Evolutionary conservation across 2,329 filamentous ascomycete species (phyloP), one percentile per base, ranked within the genome.

Genomic region (Pyrenophora teres): DNA sequence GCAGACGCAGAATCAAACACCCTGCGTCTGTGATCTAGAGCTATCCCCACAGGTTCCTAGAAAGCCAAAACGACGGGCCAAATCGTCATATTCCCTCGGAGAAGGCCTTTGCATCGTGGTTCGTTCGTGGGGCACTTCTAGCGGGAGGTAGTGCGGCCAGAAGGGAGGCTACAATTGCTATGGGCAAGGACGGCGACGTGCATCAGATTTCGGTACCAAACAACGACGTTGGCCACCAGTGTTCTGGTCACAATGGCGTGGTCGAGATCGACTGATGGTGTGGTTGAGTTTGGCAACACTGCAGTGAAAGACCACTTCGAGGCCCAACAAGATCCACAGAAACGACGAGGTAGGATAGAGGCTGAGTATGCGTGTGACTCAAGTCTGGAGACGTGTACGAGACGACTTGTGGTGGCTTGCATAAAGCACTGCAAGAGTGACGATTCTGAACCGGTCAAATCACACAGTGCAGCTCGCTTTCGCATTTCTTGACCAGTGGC

Each of bases 151-250:
- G 33, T 43, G 41, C 23, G 46, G 51, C 21, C 27, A 30, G 4
- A 30, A 13, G 9, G 8, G 27, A 18, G 19, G 21, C 15, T 23
- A 16, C 36, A 16, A 16, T 23, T 18, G 25, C 13, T 30, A 37
- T 45, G 40, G 32, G 31, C 44, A 47, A 52, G 30, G 40, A 55
- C 40, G 43, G 44, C 36, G 32, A 47, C 43, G 21, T 37, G 23
- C 37, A 46, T 38, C 32, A 39, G 6, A 10, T n/a, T n/a, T 31
- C 32, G 37, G 37, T 40, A 42, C 42, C 37, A 46, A 33, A 13
- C 18, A n/a, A 25, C 15, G 4, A 15, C 10, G 19, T 30, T 47
- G 16, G 37, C 19, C 10, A 30, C 27, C 27, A 30, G 27, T 9
- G 27, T 30, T 30, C 27, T 30, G 27, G 27, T 30, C 30, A 32